Percentiles rank a stretch among this genome's conserved stretches.
Evolutionary conservation across 352 stramenopile genomes (phyloP).

Genomic region (Peronospora belbahrii): DNA sequence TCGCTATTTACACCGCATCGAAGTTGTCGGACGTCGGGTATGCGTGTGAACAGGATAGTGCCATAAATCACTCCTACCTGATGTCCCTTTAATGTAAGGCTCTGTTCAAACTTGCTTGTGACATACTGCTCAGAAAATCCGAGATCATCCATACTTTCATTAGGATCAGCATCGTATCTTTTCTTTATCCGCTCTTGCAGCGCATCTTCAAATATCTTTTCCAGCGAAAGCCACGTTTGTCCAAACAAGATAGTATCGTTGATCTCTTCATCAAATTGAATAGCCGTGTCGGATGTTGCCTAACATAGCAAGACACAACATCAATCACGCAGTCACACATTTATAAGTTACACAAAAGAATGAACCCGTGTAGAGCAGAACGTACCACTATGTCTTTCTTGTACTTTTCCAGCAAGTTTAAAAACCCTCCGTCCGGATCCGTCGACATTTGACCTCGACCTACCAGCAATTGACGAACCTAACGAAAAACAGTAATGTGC

Average conservation of each 20-base stretch:
- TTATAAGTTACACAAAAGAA: neutral
- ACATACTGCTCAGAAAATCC: conserved; percentile 69
- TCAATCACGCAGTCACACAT: neutral
- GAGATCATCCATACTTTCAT: conserved; percentile 35
- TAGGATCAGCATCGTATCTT: conserved; percentile 45
- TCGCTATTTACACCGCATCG: conserved; percentile 84
- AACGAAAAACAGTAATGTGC: neutral
- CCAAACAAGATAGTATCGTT: conserved; percentile 83
- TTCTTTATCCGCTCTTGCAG: conserved; percentile 83
- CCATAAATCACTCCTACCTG: conserved; percentile 83
- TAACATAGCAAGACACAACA: conserved; percentile 2
- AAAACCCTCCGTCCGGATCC: conserved; percentile 74
- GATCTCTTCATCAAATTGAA: conserved; percentile 73
- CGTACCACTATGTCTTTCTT: conserved; percentile 60
- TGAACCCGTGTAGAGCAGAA: neutral
- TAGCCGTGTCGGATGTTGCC: conserved; percentile 33
- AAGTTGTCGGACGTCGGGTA: conserved; percentile 80
- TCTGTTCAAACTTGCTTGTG: conserved; percentile 83
- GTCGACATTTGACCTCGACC: conserved; percentile 80
- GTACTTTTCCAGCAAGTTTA: conserved; percentile 81
- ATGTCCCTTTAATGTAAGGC: conserved; percentile 79
- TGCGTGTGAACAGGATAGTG: conserved; percentile 85
- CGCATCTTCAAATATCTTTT: conserved; percentile 86
- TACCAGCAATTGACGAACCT: conserved; percentile 75
- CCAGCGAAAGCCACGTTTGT: conserved; percentile 82